These are phyloP conservation scores for Clonostachys solani DNA, from an alignment of 2,329 filamentous ascomycete genomes.

Conservation along the genomic window DNA sequence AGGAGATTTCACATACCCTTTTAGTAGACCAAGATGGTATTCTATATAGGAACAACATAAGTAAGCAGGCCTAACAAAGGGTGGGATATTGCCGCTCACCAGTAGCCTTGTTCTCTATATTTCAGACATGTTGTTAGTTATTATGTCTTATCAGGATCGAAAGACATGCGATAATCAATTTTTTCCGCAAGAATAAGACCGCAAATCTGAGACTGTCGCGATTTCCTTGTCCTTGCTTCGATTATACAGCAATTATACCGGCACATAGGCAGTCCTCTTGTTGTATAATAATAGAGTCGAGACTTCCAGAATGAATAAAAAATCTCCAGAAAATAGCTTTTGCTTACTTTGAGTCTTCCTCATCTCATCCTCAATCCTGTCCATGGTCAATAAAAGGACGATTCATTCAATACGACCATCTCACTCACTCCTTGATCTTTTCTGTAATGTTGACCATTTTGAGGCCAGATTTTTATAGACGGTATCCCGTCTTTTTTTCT, in stretches of 20 bases:
- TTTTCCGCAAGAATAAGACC: no score
- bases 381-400: constrained; percentile 11
- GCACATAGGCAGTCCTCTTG: not conserved
- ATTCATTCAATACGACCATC: not conserved
- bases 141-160: no score
- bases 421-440: constrained; percentile 94
- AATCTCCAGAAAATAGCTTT: no score
- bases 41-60: constrained; percentile 47
- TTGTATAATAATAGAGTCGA: not conserved
- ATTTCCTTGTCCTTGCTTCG: no score
- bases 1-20: constrained; percentile 62
- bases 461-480: constrained; percentile 22
- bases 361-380: constrained; percentile 99
- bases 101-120: constrained; percentile 93
- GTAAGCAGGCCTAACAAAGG: no score
- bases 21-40: constrained; percentile 95
- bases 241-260: no score
- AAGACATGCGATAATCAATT: no score
- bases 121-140: no score
- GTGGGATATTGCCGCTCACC: constrained; percentile 51
- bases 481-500: constrained; percentile 17
- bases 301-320: not conserved
- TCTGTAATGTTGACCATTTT: constrained; percentile 99
- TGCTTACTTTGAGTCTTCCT: constrained; percentile 89
- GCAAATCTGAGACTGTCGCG: no score